These are phyloP conservation scores for Linum lewisii DNA, from an alignment of 345 rosid genomes.

Conservation along the genomic window DNA sequence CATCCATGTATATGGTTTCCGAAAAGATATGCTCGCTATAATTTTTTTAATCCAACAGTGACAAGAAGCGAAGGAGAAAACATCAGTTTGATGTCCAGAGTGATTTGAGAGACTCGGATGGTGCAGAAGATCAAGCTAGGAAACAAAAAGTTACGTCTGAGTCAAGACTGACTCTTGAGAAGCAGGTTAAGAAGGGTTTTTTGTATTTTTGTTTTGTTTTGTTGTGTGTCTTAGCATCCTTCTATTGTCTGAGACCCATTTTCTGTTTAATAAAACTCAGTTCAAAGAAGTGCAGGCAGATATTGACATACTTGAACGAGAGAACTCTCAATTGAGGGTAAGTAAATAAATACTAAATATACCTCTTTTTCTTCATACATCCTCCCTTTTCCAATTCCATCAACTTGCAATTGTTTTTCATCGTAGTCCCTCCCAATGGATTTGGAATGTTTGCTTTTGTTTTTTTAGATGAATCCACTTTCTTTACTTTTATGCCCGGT, in stretches of 20 bases:
- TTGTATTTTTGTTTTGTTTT: neutral
- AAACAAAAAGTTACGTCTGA: constrained; percentile 36
- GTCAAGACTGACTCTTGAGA: constrained; percentile 38
- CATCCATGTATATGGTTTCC: neutral
- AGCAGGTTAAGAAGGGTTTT: constrained; percentile 48
- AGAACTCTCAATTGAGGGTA: constrained; percentile 52
- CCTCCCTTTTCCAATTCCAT: neutral
- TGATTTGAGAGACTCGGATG: constrained; percentile 44
- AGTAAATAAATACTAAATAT: constrained; percentile 21
- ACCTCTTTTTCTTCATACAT: constrained; percentile 4
- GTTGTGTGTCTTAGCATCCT: neutral
- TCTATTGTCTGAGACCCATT: neutral
- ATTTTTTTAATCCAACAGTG: constrained; percentile 25
- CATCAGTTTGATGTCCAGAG: constrained; percentile 39
- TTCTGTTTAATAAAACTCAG: constrained; percentile 31
- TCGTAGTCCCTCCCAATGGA: neutral
- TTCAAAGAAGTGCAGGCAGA: constrained; percentile 47
- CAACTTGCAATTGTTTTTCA: too few relatives aligned
- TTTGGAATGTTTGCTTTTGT: neutral
- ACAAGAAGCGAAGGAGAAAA: constrained; percentile 43
- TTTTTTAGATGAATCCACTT: neutral
- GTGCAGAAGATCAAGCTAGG: constrained; percentile 34
- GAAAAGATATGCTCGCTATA: neutral
- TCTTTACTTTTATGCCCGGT: neutral
- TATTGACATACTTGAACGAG: constrained; percentile 37